Conservation (phyloP, 2,329 filamentous ascomycete genomes). For the Lasiodiplodia gonubiensis region DNA sequence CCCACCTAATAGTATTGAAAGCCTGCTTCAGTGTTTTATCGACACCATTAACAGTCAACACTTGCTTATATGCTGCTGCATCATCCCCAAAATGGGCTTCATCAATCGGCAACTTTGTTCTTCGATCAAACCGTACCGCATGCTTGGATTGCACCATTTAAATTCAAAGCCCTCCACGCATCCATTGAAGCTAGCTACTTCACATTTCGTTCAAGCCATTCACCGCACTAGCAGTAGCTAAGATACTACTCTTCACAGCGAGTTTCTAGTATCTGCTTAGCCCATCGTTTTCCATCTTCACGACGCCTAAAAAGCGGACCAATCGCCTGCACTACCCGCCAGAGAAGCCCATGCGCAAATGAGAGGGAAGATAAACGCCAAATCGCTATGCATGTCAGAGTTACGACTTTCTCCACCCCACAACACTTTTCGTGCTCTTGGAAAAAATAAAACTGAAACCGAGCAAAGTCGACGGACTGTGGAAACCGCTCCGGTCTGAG, state of each 20-base stretch:
- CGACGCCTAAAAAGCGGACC: neutral
- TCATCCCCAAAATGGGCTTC: too few species aligned
- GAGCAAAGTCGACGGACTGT: neutral
- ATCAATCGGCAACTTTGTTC: too few species aligned
- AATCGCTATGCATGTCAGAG: constrained; percentile 15
- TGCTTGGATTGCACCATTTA: neutral
- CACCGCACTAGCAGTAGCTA: neutral
- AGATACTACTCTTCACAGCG: neutral
- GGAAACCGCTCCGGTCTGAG: neutral
- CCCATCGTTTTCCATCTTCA: neutral
- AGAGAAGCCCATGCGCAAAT: neutral
- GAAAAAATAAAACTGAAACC: neutral
- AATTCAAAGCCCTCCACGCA: neutral
- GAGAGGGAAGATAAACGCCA: neutral
- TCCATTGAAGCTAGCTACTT: neutral
- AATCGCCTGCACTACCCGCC: neutral
- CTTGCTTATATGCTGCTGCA: too few species aligned
- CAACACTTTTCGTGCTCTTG: neutral
- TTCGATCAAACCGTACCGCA: neutral
- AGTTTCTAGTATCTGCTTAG: neutral
- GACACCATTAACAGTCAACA: too few species aligned
- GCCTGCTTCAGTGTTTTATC: too few species aligned
- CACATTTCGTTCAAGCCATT: neutral
- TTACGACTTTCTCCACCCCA: neutral
- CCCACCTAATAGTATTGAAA: too few species aligned